These are phyloP conservation scores for Podaxis sp. DNA, from an alignment of 768 basidiomycete species.

Conservation along the genomic window DNA sequence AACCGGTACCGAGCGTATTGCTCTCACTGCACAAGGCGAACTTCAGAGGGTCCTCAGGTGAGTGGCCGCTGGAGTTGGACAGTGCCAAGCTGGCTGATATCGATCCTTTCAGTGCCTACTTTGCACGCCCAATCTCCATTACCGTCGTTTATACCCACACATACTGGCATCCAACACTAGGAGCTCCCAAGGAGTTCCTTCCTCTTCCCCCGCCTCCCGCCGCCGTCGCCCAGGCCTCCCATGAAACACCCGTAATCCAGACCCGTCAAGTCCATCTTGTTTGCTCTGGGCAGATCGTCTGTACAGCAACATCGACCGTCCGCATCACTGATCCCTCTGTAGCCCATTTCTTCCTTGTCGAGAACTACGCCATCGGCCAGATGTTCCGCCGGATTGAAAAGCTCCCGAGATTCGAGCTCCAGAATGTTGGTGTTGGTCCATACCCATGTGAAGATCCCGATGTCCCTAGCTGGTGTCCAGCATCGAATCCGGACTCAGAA, in stretches of 20 bases:
- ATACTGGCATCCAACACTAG: neutral
- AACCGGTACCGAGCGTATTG: slow-evolving; percentile 67
- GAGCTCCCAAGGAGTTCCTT: slow-evolving; percentile 74
- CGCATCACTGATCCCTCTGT: slow-evolving; percentile 54
- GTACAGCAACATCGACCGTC: slow-evolving; percentile 66
- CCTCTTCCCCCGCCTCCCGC: slow-evolving; percentile 86
- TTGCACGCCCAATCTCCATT: neutral
- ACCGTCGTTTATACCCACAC: neutral
- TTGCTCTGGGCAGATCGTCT: slow-evolving; percentile 53
- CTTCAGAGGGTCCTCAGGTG: slow-evolving; percentile 24
- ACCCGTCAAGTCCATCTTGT: slow-evolving; percentile 64
- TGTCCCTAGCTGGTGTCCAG: neutral
- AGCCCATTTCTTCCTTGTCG: slow-evolving; percentile 63
- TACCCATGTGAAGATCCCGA: neutral
- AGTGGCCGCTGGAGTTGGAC: neutral
- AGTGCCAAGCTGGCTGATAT: neutral
- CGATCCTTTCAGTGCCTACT: neutral
- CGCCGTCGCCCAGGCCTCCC: slow-evolving; percentile 49
- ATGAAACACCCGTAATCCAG: slow-evolving; percentile 50
- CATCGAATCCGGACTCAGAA: neutral
- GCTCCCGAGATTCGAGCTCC: neutral
- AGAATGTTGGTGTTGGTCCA: neutral
- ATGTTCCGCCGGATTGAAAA: slow-evolving; percentile 51
- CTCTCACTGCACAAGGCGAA: slow-evolving; percentile 69
- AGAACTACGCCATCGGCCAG: slow-evolving; percentile 69